Evolutionary conservation across 1,139 yeast species (phyloP), one percentile per base, ranked within the genome.

Genomic region (Kodamaea ohmeri): DNA sequence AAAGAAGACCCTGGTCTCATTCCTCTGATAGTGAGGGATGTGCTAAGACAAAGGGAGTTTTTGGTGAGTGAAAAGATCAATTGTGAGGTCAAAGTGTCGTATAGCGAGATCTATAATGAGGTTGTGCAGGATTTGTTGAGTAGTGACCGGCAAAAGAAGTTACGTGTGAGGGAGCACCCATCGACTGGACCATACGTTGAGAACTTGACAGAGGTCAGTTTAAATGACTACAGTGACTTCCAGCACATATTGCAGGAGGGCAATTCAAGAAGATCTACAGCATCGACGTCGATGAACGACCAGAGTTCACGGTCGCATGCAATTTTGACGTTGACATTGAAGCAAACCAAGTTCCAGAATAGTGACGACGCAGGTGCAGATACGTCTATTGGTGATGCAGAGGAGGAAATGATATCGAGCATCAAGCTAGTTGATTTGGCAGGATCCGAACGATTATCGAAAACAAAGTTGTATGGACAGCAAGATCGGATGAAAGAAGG

Each of bases 291-390:
- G 28, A 76, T 81, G 82, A 83, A 83, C 54, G 80, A 77, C 32
- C 60, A 65, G n/a, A 80, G 89, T 34, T 80, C 87, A 2, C 64
- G 92, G 47, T 83, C 94, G 0, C 95, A 85, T 55, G 92, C 95
- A 0, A 83, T 85, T 0, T 72, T 85, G 39, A 80, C 87, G 0
- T 55, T 86, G 17, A 63, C 71, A 5, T 65, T 85, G 36, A 72
- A 73, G 36, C 90, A 83, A 51, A 79, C 80, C 14, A 63, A 67
- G 41, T 68, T 63, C 47, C 40, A 46, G 9, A 45, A 39, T 18
- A 21, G 31, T 4, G 35, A 35, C 11, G 36, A 32, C 2, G 49
- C 43, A 24, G 21, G 21, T 4, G 6, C 32, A 4, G 49, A 42
- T 5, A 29, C 41, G n/a, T 44, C 59, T 11, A 61, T 73, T 26